These are phyloP conservation scores for Saccharomycopsis crataegensis DNA, from an alignment of 1,139 yeast genomes.

Conservation along the genomic window DNA sequence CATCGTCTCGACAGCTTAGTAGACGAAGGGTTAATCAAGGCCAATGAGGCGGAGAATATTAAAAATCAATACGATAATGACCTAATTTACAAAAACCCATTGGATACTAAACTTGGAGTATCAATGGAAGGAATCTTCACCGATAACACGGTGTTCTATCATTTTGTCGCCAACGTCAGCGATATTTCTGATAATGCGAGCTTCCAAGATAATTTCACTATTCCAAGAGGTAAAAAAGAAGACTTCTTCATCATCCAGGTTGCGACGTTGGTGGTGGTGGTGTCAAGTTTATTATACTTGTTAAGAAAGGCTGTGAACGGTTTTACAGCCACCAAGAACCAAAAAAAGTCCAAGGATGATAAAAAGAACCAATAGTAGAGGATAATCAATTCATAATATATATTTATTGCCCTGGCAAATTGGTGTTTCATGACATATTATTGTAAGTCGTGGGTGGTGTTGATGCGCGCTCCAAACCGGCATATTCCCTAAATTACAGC, in stretches of 20 bases:
- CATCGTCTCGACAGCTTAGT: not conserved
- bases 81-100: slow-evolving; percentile 15
- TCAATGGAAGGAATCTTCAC: slow-evolving; percentile 19
- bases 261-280: slow-evolving; percentile 4
- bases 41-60: slow-evolving; percentile 6
- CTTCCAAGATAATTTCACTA: slow-evolving; percentile 6
- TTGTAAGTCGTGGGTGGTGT: no score
- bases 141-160: slow-evolving; percentile 19
- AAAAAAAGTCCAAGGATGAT: not conserved
- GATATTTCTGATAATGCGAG: not conserved
- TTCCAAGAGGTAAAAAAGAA: slow-evolving; percentile 9
- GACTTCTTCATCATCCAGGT: slow-evolving; percentile 7
- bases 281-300: slow-evolving; percentile 7
- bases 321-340: not conserved
- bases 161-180: not conserved
- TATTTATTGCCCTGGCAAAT: no score
- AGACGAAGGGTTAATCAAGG: not conserved
- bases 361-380: no score
- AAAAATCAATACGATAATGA: slow-evolving; percentile 6
- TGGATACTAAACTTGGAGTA: slow-evolving; percentile 11
- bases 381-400: no score
- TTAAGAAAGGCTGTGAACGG: not conserved
- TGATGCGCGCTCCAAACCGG: no score
- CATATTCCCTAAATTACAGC: no score
- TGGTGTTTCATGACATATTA: no score